Base-by-base conservation (phyloP, 2,329 filamentous ascomycete genomes). In the Paecilomyces formosus region DNA sequence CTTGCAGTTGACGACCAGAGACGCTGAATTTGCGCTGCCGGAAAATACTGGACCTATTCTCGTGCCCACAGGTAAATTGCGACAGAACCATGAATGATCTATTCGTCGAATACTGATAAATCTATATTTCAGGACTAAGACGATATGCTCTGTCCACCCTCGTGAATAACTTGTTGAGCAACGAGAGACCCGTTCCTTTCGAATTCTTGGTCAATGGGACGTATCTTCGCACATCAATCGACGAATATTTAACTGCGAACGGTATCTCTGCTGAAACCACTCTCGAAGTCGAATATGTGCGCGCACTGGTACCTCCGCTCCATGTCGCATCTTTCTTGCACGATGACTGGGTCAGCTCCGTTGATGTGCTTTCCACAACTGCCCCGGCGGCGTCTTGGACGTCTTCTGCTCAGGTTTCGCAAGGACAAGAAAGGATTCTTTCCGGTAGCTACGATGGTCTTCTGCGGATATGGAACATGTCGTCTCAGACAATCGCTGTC, bases 201-300 rank as follows among this genome's bases (percentile, higher is more conserved):
- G 94, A 99, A 76, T 97, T 99, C 78, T 84, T 99, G 66, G 88
- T 96, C 76, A 94, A 97, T 74, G 94, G 94, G 73, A 87, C 88
- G 69, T 97, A 96, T 75, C 84, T 99, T 55, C 88, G 90, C 62
- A 89, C 92, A 26, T 91, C 90, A 18, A 85, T 99, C 64, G 90
- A 96, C 72, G 90, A 97, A 69, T 96, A 96, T 76, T 85, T 99
- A 60, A 87, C 87, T 15, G 81, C 86, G 62, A 89, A 94, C 69
- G 93, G 93, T 55, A 87, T 97, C 61, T 96, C 91, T 21, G 85
- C 91, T 50, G 94, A 99, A 79, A 89, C 88, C 3, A 93, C 88
- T 3, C 78, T 99, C 56, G 88, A 88, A 35, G 83, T 99, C 58
- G 92, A 97, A 79, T 99, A 97, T 75, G 91, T 97, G 35, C 88